Evolutionary conservation across 352 stramenopile genomes (phyloP).

Genomic region (Pythium dissimile): DNA sequence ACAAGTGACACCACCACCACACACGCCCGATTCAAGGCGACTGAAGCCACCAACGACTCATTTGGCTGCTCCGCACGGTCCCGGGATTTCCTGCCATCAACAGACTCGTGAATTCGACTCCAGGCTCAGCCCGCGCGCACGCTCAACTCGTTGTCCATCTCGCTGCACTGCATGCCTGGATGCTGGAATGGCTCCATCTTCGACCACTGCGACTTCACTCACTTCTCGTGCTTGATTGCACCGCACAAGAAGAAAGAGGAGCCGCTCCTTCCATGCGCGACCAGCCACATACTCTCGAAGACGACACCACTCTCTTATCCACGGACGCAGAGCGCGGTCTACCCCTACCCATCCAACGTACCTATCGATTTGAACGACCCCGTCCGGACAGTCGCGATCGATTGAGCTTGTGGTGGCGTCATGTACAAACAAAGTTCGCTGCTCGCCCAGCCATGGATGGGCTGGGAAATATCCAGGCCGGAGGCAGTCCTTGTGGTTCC

Average conservation of each 20-base stretch:
- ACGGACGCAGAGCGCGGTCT: not conserved
- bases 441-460: not conserved
- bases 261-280: not conserved
- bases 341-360: not conserved
- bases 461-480: slow-evolving; percentile 6
- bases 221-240: slow-evolving; percentile 5
- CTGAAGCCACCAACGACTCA: too few relatives aligned
- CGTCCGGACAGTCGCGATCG: not conserved
- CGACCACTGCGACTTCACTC: not conserved
- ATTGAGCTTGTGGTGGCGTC: slow-evolving; percentile 7
- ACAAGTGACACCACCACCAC: too few relatives aligned
- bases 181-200: slow-evolving; percentile 20
- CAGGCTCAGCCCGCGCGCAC: not conserved
- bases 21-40: too few relatives aligned
- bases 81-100: not conserved
- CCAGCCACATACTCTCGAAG: not conserved
- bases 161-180: not conserved
- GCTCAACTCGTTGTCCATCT: slow-evolving; percentile 3
- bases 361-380: slow-evolving; percentile 9
- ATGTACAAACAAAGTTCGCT: slow-evolving; percentile 16
- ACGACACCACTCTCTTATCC: not conserved
- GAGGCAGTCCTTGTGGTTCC: slow-evolving; percentile 9
- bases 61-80: not conserved
- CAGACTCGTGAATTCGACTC: not conserved
- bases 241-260: slow-evolving; percentile 1